Evolutionary conservation across 306 rosid species (phyloP), one percentile per base, ranked within the genome.

Genomic region (Cucumis hystrix): DNA sequence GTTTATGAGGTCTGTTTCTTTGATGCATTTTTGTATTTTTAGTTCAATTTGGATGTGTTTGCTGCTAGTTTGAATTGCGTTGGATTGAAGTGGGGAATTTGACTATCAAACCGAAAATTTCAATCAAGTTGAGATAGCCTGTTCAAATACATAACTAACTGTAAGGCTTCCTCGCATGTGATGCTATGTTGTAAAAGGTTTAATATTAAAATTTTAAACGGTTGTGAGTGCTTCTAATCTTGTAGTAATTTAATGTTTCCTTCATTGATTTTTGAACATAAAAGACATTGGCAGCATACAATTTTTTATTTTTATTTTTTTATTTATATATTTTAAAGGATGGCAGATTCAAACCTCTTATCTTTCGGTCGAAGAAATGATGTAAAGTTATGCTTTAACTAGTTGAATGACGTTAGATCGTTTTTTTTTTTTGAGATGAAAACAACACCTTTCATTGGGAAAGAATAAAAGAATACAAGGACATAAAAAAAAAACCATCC

Each of bases 1-100:
- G 90, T 96, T 76, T 96, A 96, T 72, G 94, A 92, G 90, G 98
- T 96, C 64, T 62, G 83, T 67, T 79, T 14, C 63, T 21, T 33
- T n/a, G 9, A 37, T 3, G 59, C 13, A 35, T 16, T 14, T 28
- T 25, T 21, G n/a, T 23, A 10, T 66, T 23, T 43, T 52, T 7
- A 58, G 16, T 11, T 68, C 4, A 66, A 15, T 37, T 61, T 28
- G 58, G 12, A 67, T 0, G 74, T n/a, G 72, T 39, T 66, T 66
- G 52, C 28, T 2, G 72, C 8, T 39, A 9, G 10, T 39, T 20
- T 20, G 10, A 67, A n/a, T n/a, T 40, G 55, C 5, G 37, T 33
- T 33, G 18, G n/a, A 28, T 13, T 28, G 40, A 8, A 40, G 30
- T 66, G 5, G 28, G 16, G n/a, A 35, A 18, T 35, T 37, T 37